A percentile compares a stretch with the other conserved stretches of the same genome.
Conservation (phyloP, 805 yeast genomes). For the Maudiozyma barnettii region DNA sequence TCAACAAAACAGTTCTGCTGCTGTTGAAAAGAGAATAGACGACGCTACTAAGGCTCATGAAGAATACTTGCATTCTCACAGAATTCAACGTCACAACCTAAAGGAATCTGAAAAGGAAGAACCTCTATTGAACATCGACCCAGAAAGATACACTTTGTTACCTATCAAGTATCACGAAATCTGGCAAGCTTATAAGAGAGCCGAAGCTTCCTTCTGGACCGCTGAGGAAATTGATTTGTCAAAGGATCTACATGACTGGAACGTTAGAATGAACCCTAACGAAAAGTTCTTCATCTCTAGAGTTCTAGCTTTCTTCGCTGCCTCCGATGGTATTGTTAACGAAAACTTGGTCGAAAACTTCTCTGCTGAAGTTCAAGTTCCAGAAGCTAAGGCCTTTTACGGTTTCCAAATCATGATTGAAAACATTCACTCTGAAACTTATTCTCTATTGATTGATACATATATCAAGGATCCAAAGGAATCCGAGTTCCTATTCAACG, state of each 20-base stretch:
- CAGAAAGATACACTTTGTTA: conserved; percentile 81
- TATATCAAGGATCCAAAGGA: conserved; percentile 95
- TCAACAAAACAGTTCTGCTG: conserved; percentile 26
- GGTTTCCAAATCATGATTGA: conserved; percentile 99
- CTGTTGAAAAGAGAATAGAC: conserved; percentile 20
- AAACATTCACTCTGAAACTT: conserved; percentile 96
- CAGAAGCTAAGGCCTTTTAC: conserved; percentile 97
- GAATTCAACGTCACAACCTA: conserved; percentile 61
- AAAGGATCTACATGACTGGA: conserved; percentile 91
- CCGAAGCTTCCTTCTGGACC: conserved; percentile 99
- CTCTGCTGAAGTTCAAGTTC: conserved; percentile 92
- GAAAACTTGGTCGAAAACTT: conserved; percentile 96
- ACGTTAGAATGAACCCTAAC: conserved; percentile 74
- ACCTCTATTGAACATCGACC: conserved; percentile 80
- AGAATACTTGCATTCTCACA: conserved; percentile 50
- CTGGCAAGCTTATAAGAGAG: conserved; percentile 98
- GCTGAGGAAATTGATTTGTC: conserved; percentile 97
- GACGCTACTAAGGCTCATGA: conserved; percentile 37
- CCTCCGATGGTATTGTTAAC: conserved; percentile 96
- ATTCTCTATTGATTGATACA: conserved; percentile 87
- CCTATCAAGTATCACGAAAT: conserved; percentile 96
- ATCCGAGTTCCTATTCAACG: conserved; percentile 82
- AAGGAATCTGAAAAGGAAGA: conserved; percentile 76
- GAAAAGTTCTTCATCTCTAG: conserved; percentile 89
- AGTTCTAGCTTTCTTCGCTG: conserved; percentile 95